Evolutionary conservation across 2,329 filamentous ascomycete species (phyloP).

Genomic region (Aspergillus sp.): DNA sequence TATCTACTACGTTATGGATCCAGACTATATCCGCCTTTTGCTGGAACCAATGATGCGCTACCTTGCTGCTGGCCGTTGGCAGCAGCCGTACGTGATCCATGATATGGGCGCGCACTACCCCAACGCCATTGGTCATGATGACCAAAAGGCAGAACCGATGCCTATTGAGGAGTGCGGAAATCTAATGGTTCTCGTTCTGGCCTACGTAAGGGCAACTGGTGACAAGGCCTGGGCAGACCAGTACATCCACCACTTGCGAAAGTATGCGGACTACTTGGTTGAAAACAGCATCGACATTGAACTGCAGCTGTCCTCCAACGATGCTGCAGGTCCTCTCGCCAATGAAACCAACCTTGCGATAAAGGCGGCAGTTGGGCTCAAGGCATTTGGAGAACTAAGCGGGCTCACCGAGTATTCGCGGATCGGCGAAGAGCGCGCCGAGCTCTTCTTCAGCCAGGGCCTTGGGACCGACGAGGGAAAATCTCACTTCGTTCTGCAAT

Average conservation of each 20-base stretch:
- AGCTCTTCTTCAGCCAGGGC: conserved; percentile 34
- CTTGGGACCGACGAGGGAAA: conserved; percentile 35
- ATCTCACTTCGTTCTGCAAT: conserved; percentile 44
- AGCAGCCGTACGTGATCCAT: conserved; percentile 40
- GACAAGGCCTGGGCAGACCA: conserved; percentile 37
- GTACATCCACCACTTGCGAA: conserved; percentile 35
- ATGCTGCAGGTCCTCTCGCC: conserved; percentile 39
- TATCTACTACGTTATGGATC: conserved; percentile 44
- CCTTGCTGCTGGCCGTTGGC: conserved; percentile 41
- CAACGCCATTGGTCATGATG: conserved; percentile 41
- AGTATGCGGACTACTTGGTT: conserved; percentile 45
- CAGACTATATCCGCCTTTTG: conserved; percentile 45
- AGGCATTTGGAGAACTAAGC: conserved; percentile 44
- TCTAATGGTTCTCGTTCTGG: conserved; percentile 39
- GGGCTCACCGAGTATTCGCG: conserved; percentile 37
- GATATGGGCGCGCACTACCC: conserved; percentile 45
- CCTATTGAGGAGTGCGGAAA: conserved; percentile 45
- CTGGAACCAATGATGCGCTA: conserved; percentile 47
- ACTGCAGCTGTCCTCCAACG: conserved; percentile 45
- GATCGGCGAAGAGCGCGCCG: conserved; percentile 36
- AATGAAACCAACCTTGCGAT: conserved; percentile 51
- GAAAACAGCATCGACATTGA: conserved; percentile 40
- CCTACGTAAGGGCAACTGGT: conserved; percentile 40
- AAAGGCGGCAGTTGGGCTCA: conserved; percentile 49
- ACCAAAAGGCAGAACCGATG: conserved; percentile 42